Conservation (phyloP, 78 protist genomes). For the Monosiga brevicollis region DNA sequence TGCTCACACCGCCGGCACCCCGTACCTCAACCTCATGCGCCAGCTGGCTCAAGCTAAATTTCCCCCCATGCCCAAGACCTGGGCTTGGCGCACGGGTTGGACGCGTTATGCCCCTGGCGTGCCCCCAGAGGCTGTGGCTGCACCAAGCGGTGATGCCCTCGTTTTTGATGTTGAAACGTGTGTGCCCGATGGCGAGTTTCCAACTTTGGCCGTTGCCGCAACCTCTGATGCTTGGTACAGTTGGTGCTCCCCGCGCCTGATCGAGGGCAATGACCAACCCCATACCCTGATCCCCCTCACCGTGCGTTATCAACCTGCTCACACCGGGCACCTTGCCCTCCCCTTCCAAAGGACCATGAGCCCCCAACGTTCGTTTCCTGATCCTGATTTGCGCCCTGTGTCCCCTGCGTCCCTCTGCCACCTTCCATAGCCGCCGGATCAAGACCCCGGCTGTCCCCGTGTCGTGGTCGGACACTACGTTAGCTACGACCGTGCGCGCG, state of each 20-base stretch:
- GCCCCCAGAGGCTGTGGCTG: not conserved
- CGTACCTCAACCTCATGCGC: no score
- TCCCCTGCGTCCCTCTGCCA: no score
- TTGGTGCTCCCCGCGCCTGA: not conserved
- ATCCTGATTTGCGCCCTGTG: no score
- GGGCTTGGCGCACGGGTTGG: not conserved
- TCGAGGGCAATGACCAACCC: not conserved
- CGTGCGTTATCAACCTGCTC: no score
- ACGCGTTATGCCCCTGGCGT: not conserved
- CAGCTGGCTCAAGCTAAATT: no score
- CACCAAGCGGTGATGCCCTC: not conserved
- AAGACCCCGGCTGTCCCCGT: not conserved
- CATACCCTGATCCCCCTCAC: not conserved
- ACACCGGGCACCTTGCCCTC: no score
- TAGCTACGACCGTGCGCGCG: constrained; percentile 17
- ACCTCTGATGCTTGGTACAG: not conserved
- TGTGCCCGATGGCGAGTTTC: not conserved
- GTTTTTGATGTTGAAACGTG: not conserved
- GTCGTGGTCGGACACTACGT: not conserved
- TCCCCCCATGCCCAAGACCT: not conserved
- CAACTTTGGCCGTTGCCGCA: not conserved
- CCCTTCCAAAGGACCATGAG: no score
- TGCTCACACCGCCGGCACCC: no score
- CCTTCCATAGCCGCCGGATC: no score
- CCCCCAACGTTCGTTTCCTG: no score